Percentiles rank a stretch among this genome's conserved stretches.
These are phyloP conservation scores for Lecanosticta acicola DNA, from an alignment of 2,329 filamentous ascomycete genomes.

Conservation along the genomic window DNA sequence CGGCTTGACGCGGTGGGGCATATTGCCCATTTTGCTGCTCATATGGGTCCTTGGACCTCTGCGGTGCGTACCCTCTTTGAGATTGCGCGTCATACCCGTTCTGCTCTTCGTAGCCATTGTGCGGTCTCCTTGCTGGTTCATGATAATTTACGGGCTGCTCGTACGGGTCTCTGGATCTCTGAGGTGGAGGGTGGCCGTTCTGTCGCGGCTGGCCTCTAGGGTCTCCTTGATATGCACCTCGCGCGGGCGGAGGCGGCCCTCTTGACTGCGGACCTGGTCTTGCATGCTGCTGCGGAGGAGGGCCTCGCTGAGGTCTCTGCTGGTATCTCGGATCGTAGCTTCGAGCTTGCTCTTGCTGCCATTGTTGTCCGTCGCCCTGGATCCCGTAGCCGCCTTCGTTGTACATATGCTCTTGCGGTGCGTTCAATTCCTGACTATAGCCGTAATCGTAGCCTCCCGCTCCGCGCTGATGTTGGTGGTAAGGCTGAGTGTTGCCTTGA, in stretches of 20 bases:
- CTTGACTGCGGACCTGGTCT: slow-evolving; percentile 5
- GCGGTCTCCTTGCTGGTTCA: slow-evolving; percentile 1
- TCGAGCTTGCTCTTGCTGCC: slow-evolving; percentile 17
- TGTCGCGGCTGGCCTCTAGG: slow-evolving; percentile 7
- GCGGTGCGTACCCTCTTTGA: background rate
- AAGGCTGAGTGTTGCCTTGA: slow-evolving; percentile 16
- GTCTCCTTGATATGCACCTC: slow-evolving; percentile 7
- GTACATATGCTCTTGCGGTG: slow-evolving; percentile 7
- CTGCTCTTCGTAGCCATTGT: background rate
- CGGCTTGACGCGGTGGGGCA: background rate
- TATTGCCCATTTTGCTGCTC: background rate
- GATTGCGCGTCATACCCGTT: too few relatives aligned
- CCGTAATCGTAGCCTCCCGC: slow-evolving; percentile 5
- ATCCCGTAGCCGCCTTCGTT: slow-evolving; percentile 10
- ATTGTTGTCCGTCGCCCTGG: slow-evolving; percentile 7
- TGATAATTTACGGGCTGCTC: slow-evolving; percentile 8
- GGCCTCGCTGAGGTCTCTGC: slow-evolving; percentile 19
- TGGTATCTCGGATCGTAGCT: slow-evolving; percentile 26
- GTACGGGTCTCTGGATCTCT: slow-evolving; percentile 4
- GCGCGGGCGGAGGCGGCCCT: slow-evolving; percentile 6
- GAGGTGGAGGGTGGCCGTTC: slow-evolving; percentile 9
- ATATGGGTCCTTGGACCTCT: background rate
- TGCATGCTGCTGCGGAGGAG: slow-evolving; percentile 11
- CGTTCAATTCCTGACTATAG: slow-evolving; percentile 11
- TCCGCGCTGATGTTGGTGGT: slow-evolving; percentile 5